Evolutionary conservation across 352 stramenopile species (phyloP).

Genomic region (Peronospora tabacina): DNA sequence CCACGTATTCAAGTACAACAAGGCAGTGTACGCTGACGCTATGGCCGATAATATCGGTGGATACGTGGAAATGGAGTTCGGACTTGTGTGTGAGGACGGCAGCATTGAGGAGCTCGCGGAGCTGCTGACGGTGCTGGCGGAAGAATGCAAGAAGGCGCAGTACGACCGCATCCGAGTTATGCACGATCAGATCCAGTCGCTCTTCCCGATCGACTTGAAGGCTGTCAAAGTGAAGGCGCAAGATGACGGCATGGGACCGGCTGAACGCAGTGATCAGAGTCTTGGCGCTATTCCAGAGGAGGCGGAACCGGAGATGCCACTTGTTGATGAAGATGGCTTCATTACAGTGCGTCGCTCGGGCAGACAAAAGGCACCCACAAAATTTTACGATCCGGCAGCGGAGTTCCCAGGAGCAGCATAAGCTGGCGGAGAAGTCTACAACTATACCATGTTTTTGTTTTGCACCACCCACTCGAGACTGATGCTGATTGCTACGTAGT

Average conservation of each 20-base stretch:
- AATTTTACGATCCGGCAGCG: constrained; percentile 66
- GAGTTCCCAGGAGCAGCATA: constrained; percentile 77
- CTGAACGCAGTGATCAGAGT: constrained; percentile 9
- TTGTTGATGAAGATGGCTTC: constrained; percentile 70
- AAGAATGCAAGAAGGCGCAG: constrained; percentile 74
- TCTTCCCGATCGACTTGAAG: constrained; percentile 80
- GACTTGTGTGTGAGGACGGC: constrained; percentile 68
- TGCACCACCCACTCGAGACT: not conserved
- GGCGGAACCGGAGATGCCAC: constrained; percentile 17
- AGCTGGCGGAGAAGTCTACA: constrained; percentile 5
- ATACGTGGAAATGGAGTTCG: constrained; percentile 74
- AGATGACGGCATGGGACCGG: constrained; percentile 24
- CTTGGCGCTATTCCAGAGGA: constrained; percentile 33
- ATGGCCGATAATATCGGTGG: constrained; percentile 58
- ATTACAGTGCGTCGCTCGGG: constrained; percentile 63
- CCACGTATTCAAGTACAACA: constrained; percentile 78
- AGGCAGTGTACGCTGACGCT: constrained; percentile 55
- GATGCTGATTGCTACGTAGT: not conserved
- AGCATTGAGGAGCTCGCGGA: constrained; percentile 65
- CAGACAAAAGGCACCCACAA: constrained; percentile 51
- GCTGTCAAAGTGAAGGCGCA: constrained; percentile 50
- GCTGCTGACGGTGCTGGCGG: constrained; percentile 52
- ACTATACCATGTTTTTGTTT: constrained; percentile 23
- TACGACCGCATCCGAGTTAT: constrained; percentile 59
- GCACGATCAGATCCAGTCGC: constrained; percentile 61